Evolutionary conservation across 441 rosid species (phyloP), one percentile per base, ranked within the genome.

Genomic region (Metrosideros polymorpha): DNA sequence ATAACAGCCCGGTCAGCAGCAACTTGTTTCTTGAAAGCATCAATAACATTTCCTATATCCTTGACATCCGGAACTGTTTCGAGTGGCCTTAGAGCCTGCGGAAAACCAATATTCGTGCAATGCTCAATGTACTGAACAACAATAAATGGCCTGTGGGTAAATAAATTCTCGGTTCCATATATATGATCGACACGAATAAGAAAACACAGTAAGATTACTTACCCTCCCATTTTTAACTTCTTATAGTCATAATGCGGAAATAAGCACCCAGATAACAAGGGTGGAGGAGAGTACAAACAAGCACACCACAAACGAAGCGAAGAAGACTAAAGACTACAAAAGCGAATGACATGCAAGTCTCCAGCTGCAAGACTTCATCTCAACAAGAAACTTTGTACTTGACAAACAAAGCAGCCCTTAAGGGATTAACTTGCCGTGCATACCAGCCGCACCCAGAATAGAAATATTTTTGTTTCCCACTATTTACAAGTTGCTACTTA

Each of bases 21-120:
- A 86, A 96, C 93, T 90, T 95, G 92, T 91, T 90, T 92, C 91
- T 96, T 96, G 57, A 93, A 88, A 54, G 93, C 90, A 84, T 96
- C 98, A 71, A 98, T 94, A 43, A 94, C 94, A 24, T 83, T 91
- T 51, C 88, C 86, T 84, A 95, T 87, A 86, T 94, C 96, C 91
- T 92, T 90, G 56, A 47, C 61, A 87, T 83, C 86, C 51, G 88
- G 79, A 85, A 89, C 83, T 61, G 86, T 90, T 85, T 92, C 96
- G 79, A 88, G 91, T 55, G 66, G 30, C 39, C 88, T 82, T 82
- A 52, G 50, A 86, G 85, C 83, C 95, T 92, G 91, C 79, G 76
- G 57, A 30, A 87, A 85, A 51, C 56, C 35, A 86, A 85, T 6
- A 42, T 4, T 53, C 51, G 24, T 85, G 84, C 71, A 89, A 32